Base-by-base conservation (phyloP, 306 rosid genomes). In the Inga oerstediana region DNA sequence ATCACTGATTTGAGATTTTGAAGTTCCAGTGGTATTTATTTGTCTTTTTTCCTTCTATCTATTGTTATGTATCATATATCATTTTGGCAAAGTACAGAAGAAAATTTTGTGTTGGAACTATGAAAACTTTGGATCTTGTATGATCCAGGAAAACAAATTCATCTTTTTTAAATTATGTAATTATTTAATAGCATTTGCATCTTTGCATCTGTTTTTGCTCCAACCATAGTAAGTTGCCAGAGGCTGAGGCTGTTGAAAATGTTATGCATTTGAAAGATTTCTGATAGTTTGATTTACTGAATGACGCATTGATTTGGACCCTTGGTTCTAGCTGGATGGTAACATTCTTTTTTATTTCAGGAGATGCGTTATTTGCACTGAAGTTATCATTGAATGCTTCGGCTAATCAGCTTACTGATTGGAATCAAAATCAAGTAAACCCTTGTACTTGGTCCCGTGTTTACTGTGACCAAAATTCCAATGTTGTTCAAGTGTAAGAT, bases 361-460 rank as follows among this genome's bases (percentile, higher is more conserved):
- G 98, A 80, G 97, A 92, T 84, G 99, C 97, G 14, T 91, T 97
- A 49, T 85, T 0, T 90, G 88, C 92, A 48, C 85, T 97, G 91
- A 92, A 35, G 83, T 3, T 0, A 12, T 86, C 95, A 11, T 77
- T 97, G 88, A 91, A 90, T 86, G 92, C 92, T 78, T 89, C 98
- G 67, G 46, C 75, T 48, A 39, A 41, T 81, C 95, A 91, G 86
- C 99, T 97, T 85, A 80, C 70, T 75, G 98, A 94, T 87, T 97
- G 99, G 99, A 94, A 90, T 72, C 86, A 62, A 66, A 88, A 92
- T 88, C 97, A 89, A 94, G 99, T 97, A 44, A 92, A 94, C 76
- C 99, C 99, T 44, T 97, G 99, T 88, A 92, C 98, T 64, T 97
- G 99, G 99, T 82, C 97, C 76, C 91, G 84, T 87, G 93, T 97